Base-by-base conservation (phyloP, 1,139 yeast species). In the Yamadazyma buinensis region DNA sequence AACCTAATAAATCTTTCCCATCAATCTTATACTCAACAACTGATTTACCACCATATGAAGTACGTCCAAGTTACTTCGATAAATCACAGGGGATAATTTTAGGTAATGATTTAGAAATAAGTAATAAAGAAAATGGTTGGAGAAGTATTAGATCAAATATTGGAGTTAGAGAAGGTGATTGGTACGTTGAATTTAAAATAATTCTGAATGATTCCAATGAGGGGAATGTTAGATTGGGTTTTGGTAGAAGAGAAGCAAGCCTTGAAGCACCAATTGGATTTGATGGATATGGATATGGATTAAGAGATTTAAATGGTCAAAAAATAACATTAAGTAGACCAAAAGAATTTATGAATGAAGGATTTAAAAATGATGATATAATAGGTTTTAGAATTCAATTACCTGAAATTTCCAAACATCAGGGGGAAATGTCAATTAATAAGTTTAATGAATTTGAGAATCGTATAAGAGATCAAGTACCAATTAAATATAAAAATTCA, bases 191-290 rank as follows among this genome's bases (percentile, higher is more conserved):
- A 51, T 80, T 75, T 44, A 64, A 71, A 31, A 70, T 87, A 3
- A 42, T 77, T 8, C 63, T 60, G 30, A 26, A n/a, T 12, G 33
- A 20, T 10, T n/a, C 15, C 11, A 12, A 21, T 13, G 34, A 28
- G 12, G 19, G 19, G 19, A 95, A 90, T 55, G 90, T 90, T 1
- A 60, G 98, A 24, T 53, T 90, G 18, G 99, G 99, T 0, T 49
- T 90, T 29, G 83, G 83, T 0, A 64, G 97, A 37, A 70, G 86
- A 44, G 98, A 92, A 52, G 95, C 96, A 1, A 77, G 88, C 35
- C 60, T 90, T 32, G 97, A 92, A 46, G 95, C 95, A 0, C 98
- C 99, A 0, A 92, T 90, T 8, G 99, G 99, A 4, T 86, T 77
- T 51, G 97, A 92, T 57, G 94, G 90, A 0, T 92, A 88, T 59